Conservation (phyloP, 2,329 filamentous ascomycete genomes). For the Sarocladiaceae sp. region DNA sequence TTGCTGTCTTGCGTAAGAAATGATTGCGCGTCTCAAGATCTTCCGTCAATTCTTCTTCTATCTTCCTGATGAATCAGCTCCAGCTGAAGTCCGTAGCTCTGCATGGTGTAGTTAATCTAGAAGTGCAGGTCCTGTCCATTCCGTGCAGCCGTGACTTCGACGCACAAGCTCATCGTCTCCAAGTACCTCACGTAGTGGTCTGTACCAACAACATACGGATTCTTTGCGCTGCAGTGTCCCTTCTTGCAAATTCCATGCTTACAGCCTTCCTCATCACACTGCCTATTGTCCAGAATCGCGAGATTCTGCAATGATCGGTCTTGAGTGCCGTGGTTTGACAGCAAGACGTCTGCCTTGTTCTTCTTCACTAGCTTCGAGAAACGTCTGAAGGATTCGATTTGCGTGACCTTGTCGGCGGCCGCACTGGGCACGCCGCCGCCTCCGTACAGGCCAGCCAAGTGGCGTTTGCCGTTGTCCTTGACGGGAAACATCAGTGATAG, state of each 20-base stretch:
- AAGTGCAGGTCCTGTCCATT: conserved; percentile 9
- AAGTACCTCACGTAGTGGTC: conserved; percentile 14
- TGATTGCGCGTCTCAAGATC: too few relatives aligned
- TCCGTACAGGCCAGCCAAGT: conserved; percentile 20
- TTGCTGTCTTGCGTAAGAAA: conserved; percentile 8
- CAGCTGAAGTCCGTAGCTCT: too few relatives aligned
- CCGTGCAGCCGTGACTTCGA: conserved; percentile 9
- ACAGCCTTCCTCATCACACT: conserved; percentile 7
- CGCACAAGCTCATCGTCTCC: conserved; percentile 15
- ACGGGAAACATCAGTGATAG: conserved; percentile 19
- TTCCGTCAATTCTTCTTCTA: too few relatives aligned
- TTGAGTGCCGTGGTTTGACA: conserved; percentile 19
- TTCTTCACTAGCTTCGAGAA: conserved; percentile 13
- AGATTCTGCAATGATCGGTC: conserved; percentile 17
- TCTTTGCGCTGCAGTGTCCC: conserved; percentile 11
- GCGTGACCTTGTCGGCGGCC: conserved; percentile 15
- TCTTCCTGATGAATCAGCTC: too few relatives aligned
- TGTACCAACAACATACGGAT: conserved; percentile 15
- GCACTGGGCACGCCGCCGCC: conserved; percentile 16
- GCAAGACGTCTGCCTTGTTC: conserved; percentile 15
- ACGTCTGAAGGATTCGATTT: conserved; percentile 17
- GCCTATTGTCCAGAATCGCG: conserved; percentile 13
- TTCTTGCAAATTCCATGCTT: not conserved
- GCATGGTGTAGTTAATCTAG: too few relatives aligned
- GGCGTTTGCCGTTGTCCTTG: conserved; percentile 15